Base-by-base conservation (phyloP, 306 rosid genomes). In the Quercus variabilis region DNA sequence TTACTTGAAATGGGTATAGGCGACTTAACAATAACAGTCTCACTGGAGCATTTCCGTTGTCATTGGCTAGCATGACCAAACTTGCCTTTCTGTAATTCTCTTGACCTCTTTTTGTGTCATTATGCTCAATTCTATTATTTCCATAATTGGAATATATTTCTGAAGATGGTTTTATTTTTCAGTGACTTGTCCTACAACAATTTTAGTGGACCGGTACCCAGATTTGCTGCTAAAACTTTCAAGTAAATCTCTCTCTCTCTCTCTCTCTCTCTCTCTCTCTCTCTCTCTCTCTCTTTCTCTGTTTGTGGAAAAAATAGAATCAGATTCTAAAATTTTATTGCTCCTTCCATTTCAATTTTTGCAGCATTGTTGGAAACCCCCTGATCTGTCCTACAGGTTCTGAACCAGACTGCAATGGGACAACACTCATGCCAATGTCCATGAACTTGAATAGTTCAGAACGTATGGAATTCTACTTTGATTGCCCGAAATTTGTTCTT, bases 121-220 rank as follows among this genome's bases (percentile, higher is more conserved):
- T 19, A 7, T n/a, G 46, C 25, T 3, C 52, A 68, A 11, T 79
- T 76, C 74, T 11, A 25, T 60, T 46, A 74, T 76, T 72, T 8
- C 33, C 69, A 41, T 81, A 19, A 60, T 25, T 23, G 73, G 73
- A 81, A 10, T 75, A 19, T 65, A 54, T 60, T 71, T 68, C 83
- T 83, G 58, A 87, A 69, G 76, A 73, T 25, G 71, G 52, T 81
- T 74, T 73, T 26, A 73, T 73, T 25, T 17, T 80, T 82, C 90
- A 95, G 99, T 38, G 99, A 95, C 79, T 77, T 95, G 81, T 95
- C 99, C 77, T 95, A 74, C 90, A 95, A 95, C 80, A 93, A 95
- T 86, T 84, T 95, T 54, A 95, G 93, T 81, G 93, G 89, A 56
- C 98, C 99, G 13, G 89, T 90, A 7, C 97, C 99, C 6, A 91